Percentiles rank a stretch among this genome's conserved stretches.
These are phyloP conservation scores for Arabidopsis lyrata DNA, from an alignment of 441 rosid genomes.

Conservation along the genomic window DNA sequence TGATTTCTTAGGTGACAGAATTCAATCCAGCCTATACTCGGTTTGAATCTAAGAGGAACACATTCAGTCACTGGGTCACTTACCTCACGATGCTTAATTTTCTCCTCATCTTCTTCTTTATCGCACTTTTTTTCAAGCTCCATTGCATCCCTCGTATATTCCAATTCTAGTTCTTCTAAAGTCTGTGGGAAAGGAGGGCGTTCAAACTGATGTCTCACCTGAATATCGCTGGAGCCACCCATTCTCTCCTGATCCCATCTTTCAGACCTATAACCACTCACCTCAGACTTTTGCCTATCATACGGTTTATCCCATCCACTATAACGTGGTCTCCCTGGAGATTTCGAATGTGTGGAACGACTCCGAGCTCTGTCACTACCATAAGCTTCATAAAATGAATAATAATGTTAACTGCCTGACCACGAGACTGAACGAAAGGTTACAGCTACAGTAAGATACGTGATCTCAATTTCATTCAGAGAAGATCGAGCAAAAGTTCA, in stretches of 20 bases:
- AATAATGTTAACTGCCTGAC: conserved; percentile 77
- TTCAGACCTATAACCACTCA: conserved; percentile 70
- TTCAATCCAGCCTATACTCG: conserved; percentile 24
- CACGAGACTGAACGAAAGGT: conserved; percentile 57
- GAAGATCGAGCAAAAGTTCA: conserved; percentile 59
- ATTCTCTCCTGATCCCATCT: conserved; percentile 80
- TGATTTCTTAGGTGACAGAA: conserved; percentile 31
- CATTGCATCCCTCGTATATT: conserved; percentile 74
- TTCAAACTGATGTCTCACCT: conserved; percentile 70
- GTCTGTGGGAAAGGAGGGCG: conserved; percentile 67
- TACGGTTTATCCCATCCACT: conserved; percentile 76
- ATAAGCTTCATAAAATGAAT: conserved; percentile 96
- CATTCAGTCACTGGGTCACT: conserved; percentile 47
- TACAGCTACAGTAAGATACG: conserved; percentile 60
- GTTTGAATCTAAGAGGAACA: conserved; percentile 27
- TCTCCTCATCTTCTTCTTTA: conserved; percentile 96
- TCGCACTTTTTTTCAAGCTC: conserved; percentile 79
- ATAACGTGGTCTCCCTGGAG: conserved; percentile 75
- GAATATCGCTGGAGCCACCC: conserved; percentile 60
- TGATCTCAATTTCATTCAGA: conserved; percentile 56
- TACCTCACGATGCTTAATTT: conserved; percentile 96
- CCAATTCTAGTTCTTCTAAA: conserved; percentile 82
- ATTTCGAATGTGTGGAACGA: conserved; percentile 87
- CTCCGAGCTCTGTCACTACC: conserved; percentile 93
- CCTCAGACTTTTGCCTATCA: conserved; percentile 69